Conservation (phyloP, 257 asterid genomes). For the Haberlea rhodopensis region DNA sequence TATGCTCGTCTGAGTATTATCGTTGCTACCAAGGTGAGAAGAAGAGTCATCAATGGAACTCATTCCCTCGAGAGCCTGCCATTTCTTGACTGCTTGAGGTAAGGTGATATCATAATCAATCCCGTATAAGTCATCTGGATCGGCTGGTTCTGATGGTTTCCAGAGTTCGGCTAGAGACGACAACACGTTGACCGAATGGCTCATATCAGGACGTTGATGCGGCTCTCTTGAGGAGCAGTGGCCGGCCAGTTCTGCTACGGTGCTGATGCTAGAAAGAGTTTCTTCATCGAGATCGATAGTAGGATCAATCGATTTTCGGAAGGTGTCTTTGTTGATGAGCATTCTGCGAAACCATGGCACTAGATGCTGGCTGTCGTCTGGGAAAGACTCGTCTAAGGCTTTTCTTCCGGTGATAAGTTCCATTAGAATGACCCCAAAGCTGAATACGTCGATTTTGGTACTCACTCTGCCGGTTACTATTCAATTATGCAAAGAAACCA, state of each 20-base stretch:
- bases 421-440: neutral
- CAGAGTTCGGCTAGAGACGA: slow-evolving; percentile 28
- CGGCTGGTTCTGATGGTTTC: slow-evolving; percentile 24
- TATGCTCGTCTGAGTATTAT: slow-evolving; percentile 26
- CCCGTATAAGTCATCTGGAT: neutral
- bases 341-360: slow-evolving; percentile 30
- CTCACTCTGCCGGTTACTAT: neutral
- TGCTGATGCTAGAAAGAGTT: slow-evolving; percentile 24
- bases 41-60: slow-evolving; percentile 10
- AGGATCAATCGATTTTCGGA: slow-evolving; percentile 22
- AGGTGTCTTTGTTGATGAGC: slow-evolving; percentile 21
- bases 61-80: neutral
- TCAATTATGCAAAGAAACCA: neutral
- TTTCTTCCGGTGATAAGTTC: neutral
- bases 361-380: slow-evolving; percentile 25
- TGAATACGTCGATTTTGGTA: neutral
- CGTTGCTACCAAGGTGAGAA: slow-evolving; percentile 22
- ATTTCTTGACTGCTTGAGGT: slow-evolving; percentile 4
- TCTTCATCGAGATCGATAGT: slow-evolving; percentile 20
- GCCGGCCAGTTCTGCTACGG: slow-evolving; percentile 24
- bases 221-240: slow-evolving; percentile 25
- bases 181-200: slow-evolving; percentile 25
- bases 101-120: neutral
- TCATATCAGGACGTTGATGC: slow-evolving; percentile 28
- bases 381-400: neutral